These are phyloP conservation scores for Xylariaceae sp. DNA, from an alignment of 2,329 filamentous ascomycete species.

Conservation along the genomic window DNA sequence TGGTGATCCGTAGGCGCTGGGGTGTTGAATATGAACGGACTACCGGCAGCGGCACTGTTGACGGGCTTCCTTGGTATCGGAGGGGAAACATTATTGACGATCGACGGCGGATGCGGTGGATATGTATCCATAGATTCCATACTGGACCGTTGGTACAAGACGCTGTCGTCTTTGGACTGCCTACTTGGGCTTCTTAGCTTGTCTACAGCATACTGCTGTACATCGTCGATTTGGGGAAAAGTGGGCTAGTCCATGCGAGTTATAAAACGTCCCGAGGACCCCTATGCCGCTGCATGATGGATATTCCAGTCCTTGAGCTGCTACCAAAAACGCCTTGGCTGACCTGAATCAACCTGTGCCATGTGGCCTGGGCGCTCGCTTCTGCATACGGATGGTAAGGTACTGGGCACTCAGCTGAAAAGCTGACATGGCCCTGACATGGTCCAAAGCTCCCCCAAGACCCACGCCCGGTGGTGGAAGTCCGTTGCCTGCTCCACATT, in stretches of 20 bases:
- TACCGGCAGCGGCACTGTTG: no score
- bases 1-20: not conserved
- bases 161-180: no score
- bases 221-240: not conserved
- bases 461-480: conserved; percentile 14
- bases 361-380: no score
- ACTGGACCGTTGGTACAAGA: no score
- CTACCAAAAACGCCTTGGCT: not conserved
- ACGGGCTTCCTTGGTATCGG: no score
- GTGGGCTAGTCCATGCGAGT: conserved; percentile 1
- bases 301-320: not conserved
- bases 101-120: conserved; percentile 5
- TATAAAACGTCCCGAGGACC: conserved; percentile 1
- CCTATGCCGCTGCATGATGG: not conserved
- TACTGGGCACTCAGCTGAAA: conserved; percentile 7
- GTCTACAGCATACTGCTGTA: no score
- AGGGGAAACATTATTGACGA: not conserved
- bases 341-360: no score
- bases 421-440: conserved; percentile 9
- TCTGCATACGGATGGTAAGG: no score
- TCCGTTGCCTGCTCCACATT: conserved; percentile 11
- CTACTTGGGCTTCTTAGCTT: not conserved
- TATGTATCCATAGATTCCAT: not conserved
- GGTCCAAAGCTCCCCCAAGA: no score
- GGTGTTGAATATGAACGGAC: not conserved